Conservation (phyloP, 1,139 yeast genomes). For the Insectozyma bohioensis region DNA sequence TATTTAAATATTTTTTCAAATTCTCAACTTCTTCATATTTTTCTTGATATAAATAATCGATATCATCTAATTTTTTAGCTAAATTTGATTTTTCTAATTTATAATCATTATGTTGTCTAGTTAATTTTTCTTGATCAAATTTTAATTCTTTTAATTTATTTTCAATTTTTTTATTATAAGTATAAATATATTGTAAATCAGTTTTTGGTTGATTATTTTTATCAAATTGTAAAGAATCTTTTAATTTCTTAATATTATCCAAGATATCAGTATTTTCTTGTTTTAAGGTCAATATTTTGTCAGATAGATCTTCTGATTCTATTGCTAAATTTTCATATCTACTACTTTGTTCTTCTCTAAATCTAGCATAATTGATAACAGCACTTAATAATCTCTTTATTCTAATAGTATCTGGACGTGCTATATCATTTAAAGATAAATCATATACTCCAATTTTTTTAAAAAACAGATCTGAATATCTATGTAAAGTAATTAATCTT, state of each 20-base stretch:
- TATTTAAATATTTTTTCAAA: slow-evolving; percentile 60
- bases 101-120: slow-evolving; percentile 66
- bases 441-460: slow-evolving; percentile 76
- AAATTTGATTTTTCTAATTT: slow-evolving; percentile 60
- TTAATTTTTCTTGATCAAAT: slow-evolving; percentile 59
- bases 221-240: slow-evolving; percentile 22
- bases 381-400: slow-evolving; percentile 73
- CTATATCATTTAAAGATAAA: slow-evolving; percentile 66
- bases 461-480: slow-evolving; percentile 62
- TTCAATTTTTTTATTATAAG: slow-evolving; percentile 61
- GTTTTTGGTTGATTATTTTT: slow-evolving; percentile 22
- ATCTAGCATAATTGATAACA: slow-evolving; percentile 80
- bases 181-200: slow-evolving; percentile 48
- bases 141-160: slow-evolving; percentile 62
- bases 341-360: slow-evolving; percentile 72
- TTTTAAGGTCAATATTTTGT: slow-evolving; percentile 29
- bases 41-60: slow-evolving; percentile 52
- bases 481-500: slow-evolving; percentile 42
- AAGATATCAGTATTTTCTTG: slow-evolving; percentile 41
- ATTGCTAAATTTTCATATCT: slow-evolving; percentile 65
- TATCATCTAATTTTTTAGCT: slow-evolving; percentile 56
- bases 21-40: slow-evolving; percentile 57
- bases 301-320: slow-evolving; percentile 52
- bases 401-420: slow-evolving; percentile 65
- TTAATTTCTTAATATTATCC: slow-evolving; percentile 43